Evolutionary conservation across 2,329 filamentous ascomycete species (phyloP).

Genomic region (Coniochaeta prunicola): DNA sequence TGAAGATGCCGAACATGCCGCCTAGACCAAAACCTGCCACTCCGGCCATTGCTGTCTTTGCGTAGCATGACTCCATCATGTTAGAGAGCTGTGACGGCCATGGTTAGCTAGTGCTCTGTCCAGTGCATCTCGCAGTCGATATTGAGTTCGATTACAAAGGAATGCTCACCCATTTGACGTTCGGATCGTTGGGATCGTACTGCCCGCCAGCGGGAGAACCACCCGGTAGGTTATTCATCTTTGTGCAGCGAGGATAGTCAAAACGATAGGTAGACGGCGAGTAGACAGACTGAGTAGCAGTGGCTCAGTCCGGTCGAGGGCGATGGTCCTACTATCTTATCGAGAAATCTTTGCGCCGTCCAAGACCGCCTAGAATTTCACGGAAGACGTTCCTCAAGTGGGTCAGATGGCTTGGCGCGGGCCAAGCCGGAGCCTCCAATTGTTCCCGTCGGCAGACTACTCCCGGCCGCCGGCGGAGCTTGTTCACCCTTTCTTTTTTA

Average conservation of each 20-base stretch:
- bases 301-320: not conserved
- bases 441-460: too few species aligned
- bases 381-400: not conserved
- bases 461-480: too few species aligned
- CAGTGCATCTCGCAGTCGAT: not conserved
- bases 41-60: slow-evolving; percentile 83
- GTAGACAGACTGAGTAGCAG: not conserved
- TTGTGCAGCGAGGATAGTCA: not conserved
- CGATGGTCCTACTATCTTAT: not conserved
- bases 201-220: slow-evolving; percentile 17
- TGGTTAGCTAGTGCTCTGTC: not conserved
- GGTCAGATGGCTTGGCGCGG: not conserved
- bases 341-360: slow-evolving; percentile 13
- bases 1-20: slow-evolving; percentile 92
- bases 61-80: slow-evolving; percentile 86
- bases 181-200: slow-evolving; percentile 38
- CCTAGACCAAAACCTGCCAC: slow-evolving; percentile 93
- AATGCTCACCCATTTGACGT: slow-evolving; percentile 32
- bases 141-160: not conserved
- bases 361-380: not conserved
- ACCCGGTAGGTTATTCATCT: slow-evolving; percentile 31
- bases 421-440: not conserved
- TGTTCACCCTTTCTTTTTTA: too few species aligned
- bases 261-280: not conserved
- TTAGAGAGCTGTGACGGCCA: slow-evolving; percentile 56